These are phyloP conservation scores for Spatholobus suberectus DNA, from an alignment of 306 rosid genomes.

Conservation along the genomic window DNA sequence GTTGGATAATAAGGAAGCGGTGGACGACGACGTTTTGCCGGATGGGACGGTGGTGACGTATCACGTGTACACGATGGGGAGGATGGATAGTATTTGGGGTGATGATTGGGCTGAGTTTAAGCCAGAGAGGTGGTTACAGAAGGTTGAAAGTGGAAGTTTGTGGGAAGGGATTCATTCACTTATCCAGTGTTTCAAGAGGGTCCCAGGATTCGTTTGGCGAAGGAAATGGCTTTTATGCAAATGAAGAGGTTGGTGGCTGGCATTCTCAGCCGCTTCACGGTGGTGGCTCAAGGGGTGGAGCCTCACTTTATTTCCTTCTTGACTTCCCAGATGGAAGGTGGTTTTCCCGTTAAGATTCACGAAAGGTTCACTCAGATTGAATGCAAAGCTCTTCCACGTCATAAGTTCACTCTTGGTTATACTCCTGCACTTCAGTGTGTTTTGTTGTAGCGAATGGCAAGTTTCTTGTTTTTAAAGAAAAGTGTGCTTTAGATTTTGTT, in stretches of 20 bases:
- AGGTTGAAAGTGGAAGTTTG: no score
- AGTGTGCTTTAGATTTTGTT: no score
- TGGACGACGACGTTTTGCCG: constrained; percentile 61
- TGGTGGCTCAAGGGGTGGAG: constrained; percentile 47
- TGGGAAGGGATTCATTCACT: no score
- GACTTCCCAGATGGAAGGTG: constrained; percentile 63
- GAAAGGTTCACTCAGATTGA: neutral
- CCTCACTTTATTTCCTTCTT: constrained; percentile 52
- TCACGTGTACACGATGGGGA: constrained; percentile 39
- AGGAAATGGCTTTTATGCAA: no score
- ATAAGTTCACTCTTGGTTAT: neutral
- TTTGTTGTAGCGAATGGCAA: no score
- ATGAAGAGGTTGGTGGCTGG: no score
- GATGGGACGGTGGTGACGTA: constrained; percentile 64
- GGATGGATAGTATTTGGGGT: no score
- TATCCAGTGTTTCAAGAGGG: no score
- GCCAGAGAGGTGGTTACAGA: no score
- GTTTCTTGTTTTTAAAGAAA: no score
- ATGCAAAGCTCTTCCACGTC: neutral
- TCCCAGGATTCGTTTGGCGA: no score
- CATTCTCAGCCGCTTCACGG: constrained; percentile 55
- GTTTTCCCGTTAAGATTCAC: constrained; percentile 37
- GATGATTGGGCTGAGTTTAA: no score
- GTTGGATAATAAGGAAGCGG: constrained; percentile 52
- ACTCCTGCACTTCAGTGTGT: neutral